Evolutionary conservation across 106 monocot genomes (phyloP), one percentile per base, ranked within the genome.

Genomic region (Allium cepa): DNA sequence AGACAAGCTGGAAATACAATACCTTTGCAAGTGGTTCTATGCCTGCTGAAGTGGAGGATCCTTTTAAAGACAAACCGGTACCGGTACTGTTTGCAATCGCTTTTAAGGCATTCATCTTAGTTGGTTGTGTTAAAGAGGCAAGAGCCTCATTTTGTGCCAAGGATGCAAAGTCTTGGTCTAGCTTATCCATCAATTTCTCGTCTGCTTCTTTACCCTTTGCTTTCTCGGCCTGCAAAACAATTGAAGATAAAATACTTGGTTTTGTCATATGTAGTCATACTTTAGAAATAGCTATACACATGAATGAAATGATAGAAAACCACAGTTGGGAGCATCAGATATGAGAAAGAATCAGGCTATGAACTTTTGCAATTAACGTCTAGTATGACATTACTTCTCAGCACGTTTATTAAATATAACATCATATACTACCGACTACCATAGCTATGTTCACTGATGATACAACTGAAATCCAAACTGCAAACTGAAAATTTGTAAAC

Each of bases 131-230:
- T 56, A 89, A 72, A 28, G 89, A 79, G 4, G 61, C 53, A 16
- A 94, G 73, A 53, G 84, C 86, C 50, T 86, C 79, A 10, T 84
- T 82, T 69, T 94, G 84, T 46, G 87, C 90, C 69, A 94, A 76
- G 9, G 78, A 76, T 49, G 69, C 50, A 26, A 94, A 94, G 50
- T 90, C 82, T 60, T 76, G 62, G 60, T 94, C 93, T 52, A 94
- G 50, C 70, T 90, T 81, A 62, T 84, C 81, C 71, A 85, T 73
- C 53, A 92, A 51, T 63, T 71, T 81, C 46, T 83, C 86, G 66
- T 87, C 80, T 10, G 82, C 97, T 84, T 97, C 97, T 65, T 77
- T 97, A 36, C 87, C 89, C 73, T 75, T 87, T 50, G 84, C 92
- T 75, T 85, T 97, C 67, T 84, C 78, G 16, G 80, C 86, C 97